A percentile compares a stretch with the other conserved stretches of the same genome.
phyloP scores from a whole-genome alignment of 805 yeast genomes.

The Cyberlindnera suaveolens region DNA sequence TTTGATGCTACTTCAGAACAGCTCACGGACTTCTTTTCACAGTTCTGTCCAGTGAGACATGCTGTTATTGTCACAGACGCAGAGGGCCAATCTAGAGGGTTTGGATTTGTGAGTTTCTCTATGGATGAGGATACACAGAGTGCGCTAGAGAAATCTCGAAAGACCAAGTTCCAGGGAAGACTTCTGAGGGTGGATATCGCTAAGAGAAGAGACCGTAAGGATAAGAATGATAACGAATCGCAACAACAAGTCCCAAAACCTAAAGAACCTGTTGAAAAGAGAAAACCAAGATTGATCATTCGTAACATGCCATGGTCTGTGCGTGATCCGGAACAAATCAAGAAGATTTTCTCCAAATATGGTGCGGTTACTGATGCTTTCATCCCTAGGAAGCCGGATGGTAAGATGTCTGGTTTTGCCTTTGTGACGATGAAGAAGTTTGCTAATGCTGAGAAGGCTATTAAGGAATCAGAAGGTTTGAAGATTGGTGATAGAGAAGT shows the following conservation, averaged over 20 bases:
- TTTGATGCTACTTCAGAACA: slow-evolving; percentile 74
- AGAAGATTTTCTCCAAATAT: slow-evolving; percentile 61
- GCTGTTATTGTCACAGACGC: slow-evolving; percentile 84
- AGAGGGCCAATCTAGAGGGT: slow-evolving; percentile 78
- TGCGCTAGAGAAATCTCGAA: slow-evolving; percentile 67
- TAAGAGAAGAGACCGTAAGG: slow-evolving; percentile 77
- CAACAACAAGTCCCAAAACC: not conserved
- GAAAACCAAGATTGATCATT: slow-evolving; percentile 80
- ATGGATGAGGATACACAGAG: slow-evolving; percentile 74
- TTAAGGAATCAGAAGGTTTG: slow-evolving; percentile 66
- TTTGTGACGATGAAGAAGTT: slow-evolving; percentile 85
- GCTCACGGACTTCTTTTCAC: slow-evolving; percentile 79
- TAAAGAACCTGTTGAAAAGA: slow-evolving; percentile 50
- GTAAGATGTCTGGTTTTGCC: slow-evolving; percentile 91
- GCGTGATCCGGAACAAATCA: slow-evolving; percentile 66
- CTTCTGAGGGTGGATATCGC: slow-evolving; percentile 79
- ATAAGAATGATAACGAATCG: slow-evolving; percentile 6
- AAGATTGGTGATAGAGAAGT: slow-evolving; percentile 87
- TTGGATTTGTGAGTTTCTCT: slow-evolving; percentile 91
- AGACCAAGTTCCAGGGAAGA: slow-evolving; percentile 57
- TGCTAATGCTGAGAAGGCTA: slow-evolving; percentile 72
- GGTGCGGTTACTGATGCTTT: slow-evolving; percentile 87
- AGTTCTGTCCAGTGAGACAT: slow-evolving; percentile 91
- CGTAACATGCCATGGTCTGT: slow-evolving; percentile 97
- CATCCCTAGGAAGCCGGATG: slow-evolving; percentile 83